These are phyloP conservation scores for Dothistroma septosporum DNA, from an alignment of 2,329 filamentous ascomycete genomes.

Conservation along the genomic window DNA sequence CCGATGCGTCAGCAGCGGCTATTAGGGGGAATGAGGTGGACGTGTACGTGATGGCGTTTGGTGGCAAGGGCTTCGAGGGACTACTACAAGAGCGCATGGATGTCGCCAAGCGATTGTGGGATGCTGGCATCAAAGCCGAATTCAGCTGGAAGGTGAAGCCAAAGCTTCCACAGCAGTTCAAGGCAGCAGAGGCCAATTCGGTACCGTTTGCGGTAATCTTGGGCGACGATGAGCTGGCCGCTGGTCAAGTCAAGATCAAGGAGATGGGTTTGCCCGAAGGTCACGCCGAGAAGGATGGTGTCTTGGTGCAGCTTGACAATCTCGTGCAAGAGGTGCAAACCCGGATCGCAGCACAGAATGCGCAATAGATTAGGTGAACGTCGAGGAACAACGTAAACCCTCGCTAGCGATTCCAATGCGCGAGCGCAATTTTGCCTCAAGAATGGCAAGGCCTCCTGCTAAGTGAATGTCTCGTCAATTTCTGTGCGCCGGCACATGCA, in stretches of 20 bases:
- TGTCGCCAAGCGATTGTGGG: constrained; percentile 73
- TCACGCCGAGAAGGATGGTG: constrained; percentile 86
- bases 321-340: constrained; percentile 61
- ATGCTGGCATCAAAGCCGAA: constrained; percentile 85
- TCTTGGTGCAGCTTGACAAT: constrained; percentile 62
- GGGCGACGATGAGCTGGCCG: constrained; percentile 81
- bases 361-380: too few relatives aligned
- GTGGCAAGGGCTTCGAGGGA: constrained; percentile 77
- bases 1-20: constrained; percentile 52
- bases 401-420: too few relatives aligned
- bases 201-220: constrained; percentile 85
- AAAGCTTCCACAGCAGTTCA: constrained; percentile 84
- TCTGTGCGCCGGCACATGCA: too few relatives aligned
- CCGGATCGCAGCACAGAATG: constrained; percentile 36
- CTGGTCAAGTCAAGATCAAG: constrained; percentile 85
- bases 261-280: constrained; percentile 72
- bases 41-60: constrained; percentile 92
- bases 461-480: too few relatives aligned
- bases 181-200: constrained; percentile 73
- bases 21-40: constrained; percentile 73
- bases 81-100: constrained; percentile 79
- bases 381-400: too few relatives aligned
- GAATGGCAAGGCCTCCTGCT: too few relatives aligned
- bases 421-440: too few relatives aligned
- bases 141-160: constrained; percentile 88